These are phyloP conservation scores for Lunasporangiospora selenospora DNA, from an alignment of 192 early-diverging fungal genomes.

Conservation along the genomic window DNA sequence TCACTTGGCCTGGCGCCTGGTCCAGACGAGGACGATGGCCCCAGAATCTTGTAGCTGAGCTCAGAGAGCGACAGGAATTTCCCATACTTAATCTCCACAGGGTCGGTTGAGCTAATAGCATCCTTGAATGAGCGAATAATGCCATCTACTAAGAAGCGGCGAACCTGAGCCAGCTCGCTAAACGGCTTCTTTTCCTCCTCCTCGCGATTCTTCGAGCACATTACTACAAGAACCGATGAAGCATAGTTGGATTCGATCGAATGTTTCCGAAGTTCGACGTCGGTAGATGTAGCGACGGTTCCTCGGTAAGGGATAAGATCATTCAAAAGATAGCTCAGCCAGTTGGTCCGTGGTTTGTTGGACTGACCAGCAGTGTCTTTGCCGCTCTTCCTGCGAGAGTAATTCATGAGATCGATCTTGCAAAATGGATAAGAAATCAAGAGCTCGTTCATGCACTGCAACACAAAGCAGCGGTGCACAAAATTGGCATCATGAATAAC, in stretches of 20 bases:
- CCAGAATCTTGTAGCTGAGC: constrained; percentile 71
- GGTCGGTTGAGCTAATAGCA: constrained; percentile 55
- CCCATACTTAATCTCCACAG: constrained; percentile 65
- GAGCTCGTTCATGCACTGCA: constrained; percentile 89
- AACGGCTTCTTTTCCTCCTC: constrained; percentile 61
- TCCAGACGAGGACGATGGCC: constrained; percentile 48
- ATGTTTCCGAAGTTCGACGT: constrained; percentile 59
- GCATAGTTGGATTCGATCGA: constrained; percentile 74
- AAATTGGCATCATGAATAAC: constrained; percentile 19
- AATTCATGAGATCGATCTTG: constrained; percentile 73
- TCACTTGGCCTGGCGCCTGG: constrained; percentile 48
- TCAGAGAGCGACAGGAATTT: constrained; percentile 74
- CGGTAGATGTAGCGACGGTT: constrained; percentile 47
- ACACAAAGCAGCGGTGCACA: constrained; percentile 68
- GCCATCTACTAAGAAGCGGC: constrained; percentile 73
- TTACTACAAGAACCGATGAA: constrained; percentile 65
- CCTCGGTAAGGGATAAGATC: constrained; percentile 69
- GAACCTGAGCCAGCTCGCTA: constrained; percentile 62
- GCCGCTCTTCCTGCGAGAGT: constrained; percentile 52
- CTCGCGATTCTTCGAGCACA: constrained; percentile 55
- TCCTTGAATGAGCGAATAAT: constrained; percentile 70
- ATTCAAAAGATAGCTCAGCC: constrained; percentile 68
- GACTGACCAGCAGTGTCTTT: constrained; percentile 51
- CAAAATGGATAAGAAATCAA: constrained; percentile 85
- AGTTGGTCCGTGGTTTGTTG: constrained; percentile 48